phyloP scores from a whole-genome alignment of 2,329 filamentous ascomycete species.

The Alternaria incomplexa region DNA sequence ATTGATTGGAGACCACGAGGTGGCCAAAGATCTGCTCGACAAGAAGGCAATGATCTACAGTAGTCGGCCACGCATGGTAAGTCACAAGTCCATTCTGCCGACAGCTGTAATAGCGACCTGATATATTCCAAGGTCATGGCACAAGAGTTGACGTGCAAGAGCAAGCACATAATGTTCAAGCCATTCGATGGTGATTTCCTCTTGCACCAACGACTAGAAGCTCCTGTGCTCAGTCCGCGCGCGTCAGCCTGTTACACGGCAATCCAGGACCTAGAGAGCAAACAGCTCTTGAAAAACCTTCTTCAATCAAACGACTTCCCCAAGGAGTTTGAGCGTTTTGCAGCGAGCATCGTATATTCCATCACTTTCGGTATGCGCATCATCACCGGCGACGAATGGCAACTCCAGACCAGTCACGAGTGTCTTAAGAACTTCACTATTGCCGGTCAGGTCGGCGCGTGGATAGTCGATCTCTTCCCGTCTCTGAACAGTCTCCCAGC shows the following conservation, averaged over 20 bases:
- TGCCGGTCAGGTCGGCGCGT: constrained; percentile 40
- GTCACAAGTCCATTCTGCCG: not conserved
- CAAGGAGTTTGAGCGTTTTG: constrained; percentile 46
- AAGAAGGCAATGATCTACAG: constrained; percentile 59
- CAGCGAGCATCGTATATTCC: constrained; percentile 48
- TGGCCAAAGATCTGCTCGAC: constrained; percentile 60
- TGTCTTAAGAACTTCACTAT: constrained; percentile 19
- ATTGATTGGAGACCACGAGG: constrained; percentile 55
- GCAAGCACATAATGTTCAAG: constrained; percentile 48
- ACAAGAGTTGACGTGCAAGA: constrained; percentile 54
- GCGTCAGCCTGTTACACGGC: constrained; percentile 41
- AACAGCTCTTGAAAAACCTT: constrained; percentile 50
- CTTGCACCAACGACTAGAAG: constrained; percentile 50
- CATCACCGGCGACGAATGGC: constrained; percentile 24
- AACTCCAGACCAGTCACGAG: constrained; percentile 16
- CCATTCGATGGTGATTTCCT: constrained; percentile 47
- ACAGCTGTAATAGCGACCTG: not conserved
- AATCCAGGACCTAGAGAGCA: constrained; percentile 54
- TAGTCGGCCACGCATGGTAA: constrained; percentile 52
- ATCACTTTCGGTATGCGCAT: constrained; percentile 50
- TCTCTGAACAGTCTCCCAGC: constrained; percentile 51
- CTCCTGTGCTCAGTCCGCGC: constrained; percentile 37
- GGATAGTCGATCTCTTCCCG: constrained; percentile 54
- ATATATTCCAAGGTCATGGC: constrained; percentile 46
- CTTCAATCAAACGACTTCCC: constrained; percentile 30